Base-by-base conservation (phyloP, 805 yeast genomes). In the Starmerella bombicola region DNA sequence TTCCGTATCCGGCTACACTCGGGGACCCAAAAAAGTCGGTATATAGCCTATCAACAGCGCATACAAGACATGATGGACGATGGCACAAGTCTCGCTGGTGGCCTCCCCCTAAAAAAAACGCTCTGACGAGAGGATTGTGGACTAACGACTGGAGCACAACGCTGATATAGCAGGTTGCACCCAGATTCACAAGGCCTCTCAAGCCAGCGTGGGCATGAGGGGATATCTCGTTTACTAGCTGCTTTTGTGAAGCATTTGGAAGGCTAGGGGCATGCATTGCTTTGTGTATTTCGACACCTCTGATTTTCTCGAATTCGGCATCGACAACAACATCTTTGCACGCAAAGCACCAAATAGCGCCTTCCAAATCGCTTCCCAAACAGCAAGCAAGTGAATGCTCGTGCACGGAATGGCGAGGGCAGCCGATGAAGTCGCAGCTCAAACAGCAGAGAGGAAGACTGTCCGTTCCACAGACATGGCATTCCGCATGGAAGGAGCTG, bases 101-200 rank as follows among this genome's bases (percentile, higher is more conserved):
- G 28, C 70, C 67, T 32, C 86, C 93, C 20, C 76, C 67, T 57
- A 91, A 68, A 53, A 82, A 85, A 48, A 78, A 78, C 53, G 76
- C 73, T 43, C 88, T 71, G 32, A 91, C 71, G 43, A 83, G 68
- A 5, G 98, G 97, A 55, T 91, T 91, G 59, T 91, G 98, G 32
- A 91, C 66, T 38, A 88, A 62, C 0, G 93, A 74, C 63, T 91
- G 99, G 30, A 91, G 61, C n/a, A 86, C 75, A 28, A 88, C 80
- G 51, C 94, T 81, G 83, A 91, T 88, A 63, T 84, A 91, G 64
- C 99, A 91, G 0, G 98, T 91, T 0, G 98, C 81, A 0, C 99
- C 99, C 77, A 88, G 75, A 58, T 88, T 88, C 38, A 84, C 77
- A 51, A 91, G 73, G 3, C 98, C 98, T 38, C 80, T 71, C 17